Percentiles rank a stretch among this genome's conserved stretches.
Conservation (phyloP, 2,329 filamentous ascomycete species). For the Ciborinia camelliae region DNA sequence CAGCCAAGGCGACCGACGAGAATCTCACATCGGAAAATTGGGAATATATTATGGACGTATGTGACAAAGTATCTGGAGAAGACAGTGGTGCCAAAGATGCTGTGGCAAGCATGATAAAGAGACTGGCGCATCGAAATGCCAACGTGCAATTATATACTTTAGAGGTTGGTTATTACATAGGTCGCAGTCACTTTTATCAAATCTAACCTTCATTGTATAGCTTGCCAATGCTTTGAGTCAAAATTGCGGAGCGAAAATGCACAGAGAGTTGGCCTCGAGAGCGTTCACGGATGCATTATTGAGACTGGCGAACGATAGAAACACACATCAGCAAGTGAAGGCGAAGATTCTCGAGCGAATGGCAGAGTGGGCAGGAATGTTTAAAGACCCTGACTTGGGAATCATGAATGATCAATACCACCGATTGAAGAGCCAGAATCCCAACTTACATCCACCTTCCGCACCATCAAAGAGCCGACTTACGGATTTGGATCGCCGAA, state of each 20-base stretch:
- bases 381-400: slow-evolving; percentile 84
- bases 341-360: slow-evolving; percentile 95
- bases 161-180: slow-evolving; percentile 44
- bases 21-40: slow-evolving; percentile 76
- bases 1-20: slow-evolving; percentile 89
- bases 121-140: slow-evolving; percentile 69
- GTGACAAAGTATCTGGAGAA: slow-evolving; percentile 42
- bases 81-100: slow-evolving; percentile 58
- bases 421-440: slow-evolving; percentile 79
- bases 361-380: slow-evolving; percentile 96
- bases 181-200: neutral
- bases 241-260: slow-evolving; percentile 66
- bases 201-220: slow-evolving; percentile 38
- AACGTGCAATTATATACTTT: slow-evolving; percentile 77
- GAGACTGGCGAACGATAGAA: slow-evolving; percentile 87
- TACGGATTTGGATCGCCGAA: slow-evolving; percentile 83
- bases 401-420: slow-evolving; percentile 97
- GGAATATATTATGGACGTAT: slow-evolving; percentile 54
- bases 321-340: slow-evolving; percentile 95
- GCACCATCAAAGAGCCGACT: slow-evolving; percentile 92
- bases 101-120: slow-evolving; percentile 69
- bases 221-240: slow-evolving; percentile 70
- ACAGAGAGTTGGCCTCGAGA: slow-evolving; percentile 67
- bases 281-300: slow-evolving; percentile 88
- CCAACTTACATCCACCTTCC: slow-evolving; percentile 83